These are phyloP conservation scores for Ustilago trichophora DNA, from an alignment of 1,284 basidiomycete species.

Conservation along the genomic window DNA sequence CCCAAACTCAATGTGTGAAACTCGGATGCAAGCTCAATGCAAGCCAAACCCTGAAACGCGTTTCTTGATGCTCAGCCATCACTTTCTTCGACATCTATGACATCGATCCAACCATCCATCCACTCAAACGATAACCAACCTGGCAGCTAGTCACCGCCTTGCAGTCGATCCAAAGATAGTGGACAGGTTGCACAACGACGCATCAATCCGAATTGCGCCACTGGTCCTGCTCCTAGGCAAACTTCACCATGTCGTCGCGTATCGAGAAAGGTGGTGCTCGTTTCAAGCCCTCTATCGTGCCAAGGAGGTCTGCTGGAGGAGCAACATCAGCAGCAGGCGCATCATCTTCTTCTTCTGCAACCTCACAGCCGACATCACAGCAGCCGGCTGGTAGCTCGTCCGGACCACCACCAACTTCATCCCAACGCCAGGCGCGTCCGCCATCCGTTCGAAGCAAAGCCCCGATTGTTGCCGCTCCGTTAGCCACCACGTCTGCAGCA, in stretches of 20 bases:
- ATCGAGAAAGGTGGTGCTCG: conserved; percentile 51
- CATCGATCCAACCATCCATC: conserved; percentile 13
- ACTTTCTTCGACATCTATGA: no score
- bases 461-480: not conserved
- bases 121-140: no score
- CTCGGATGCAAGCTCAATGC: no score
- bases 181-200: no score
- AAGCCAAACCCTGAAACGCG: conserved; percentile 21
- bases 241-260: conserved; percentile 39
- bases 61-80: conserved; percentile 6
- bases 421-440: conserved; percentile 11
- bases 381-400: conserved; percentile 4
- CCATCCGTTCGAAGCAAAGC: conserved; percentile 25
- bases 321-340: not conserved
- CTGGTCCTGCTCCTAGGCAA: not conserved
- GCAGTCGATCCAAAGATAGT: no score
- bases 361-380: conserved; percentile 4
- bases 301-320: conserved; percentile 22
- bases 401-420: conserved; percentile 23
- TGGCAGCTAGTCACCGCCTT: no score
- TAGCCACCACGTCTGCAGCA: not conserved
- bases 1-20: no score
- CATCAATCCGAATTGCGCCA: not conserved
- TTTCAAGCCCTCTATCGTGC: conserved; percentile 50
- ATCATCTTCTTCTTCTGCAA: not conserved